These are phyloP conservation scores for Haplosporangium gracile DNA, from an alignment of 192 early-diverging fungal genomes.

Conservation along the genomic window DNA sequence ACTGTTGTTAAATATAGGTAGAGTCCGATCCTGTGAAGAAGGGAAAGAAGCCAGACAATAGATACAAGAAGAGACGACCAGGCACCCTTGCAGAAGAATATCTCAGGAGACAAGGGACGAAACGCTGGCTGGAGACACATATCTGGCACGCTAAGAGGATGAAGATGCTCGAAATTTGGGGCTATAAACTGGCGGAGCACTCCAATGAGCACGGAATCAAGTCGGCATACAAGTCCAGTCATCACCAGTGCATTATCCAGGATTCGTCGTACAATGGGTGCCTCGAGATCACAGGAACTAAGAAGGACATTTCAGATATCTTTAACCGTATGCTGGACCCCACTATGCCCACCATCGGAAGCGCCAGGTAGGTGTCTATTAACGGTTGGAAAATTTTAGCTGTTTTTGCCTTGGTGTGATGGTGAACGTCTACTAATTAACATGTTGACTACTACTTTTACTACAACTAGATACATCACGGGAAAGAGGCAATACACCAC, in stretches of 20 bases:
- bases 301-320: constrained; percentile 59
- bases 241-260: constrained; percentile 81
- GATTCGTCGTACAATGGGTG: constrained; percentile 88
- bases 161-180: constrained; percentile 92
- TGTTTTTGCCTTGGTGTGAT: too few species aligned
- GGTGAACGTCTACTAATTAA: too few species aligned
- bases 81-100: constrained; percentile 64
- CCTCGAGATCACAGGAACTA: constrained; percentile 76
- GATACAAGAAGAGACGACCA: constrained; percentile 58
- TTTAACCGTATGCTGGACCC: constrained; percentile 75
- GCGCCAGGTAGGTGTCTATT: constrained; percentile 37
- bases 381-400: too few species aligned
- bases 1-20: constrained; percentile 19
- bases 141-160: constrained; percentile 99
- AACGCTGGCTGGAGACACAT: constrained; percentile 96
- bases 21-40: constrained; percentile 55
- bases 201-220: constrained; percentile 90
- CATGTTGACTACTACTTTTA: not conserved
- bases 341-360: constrained; percentile 60
- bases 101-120: constrained; percentile 64
- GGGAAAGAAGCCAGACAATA: constrained; percentile 58
- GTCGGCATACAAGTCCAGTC: constrained; percentile 81
- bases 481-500: constrained; percentile 72
- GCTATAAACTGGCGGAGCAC: constrained; percentile 80
- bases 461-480: constrained; percentile 63